Percentiles rank a stretch among this genome's conserved stretches.
These are phyloP conservation scores for Starmerella stellata DNA, from an alignment of 805 yeast species.

Conservation along the genomic window DNA sequence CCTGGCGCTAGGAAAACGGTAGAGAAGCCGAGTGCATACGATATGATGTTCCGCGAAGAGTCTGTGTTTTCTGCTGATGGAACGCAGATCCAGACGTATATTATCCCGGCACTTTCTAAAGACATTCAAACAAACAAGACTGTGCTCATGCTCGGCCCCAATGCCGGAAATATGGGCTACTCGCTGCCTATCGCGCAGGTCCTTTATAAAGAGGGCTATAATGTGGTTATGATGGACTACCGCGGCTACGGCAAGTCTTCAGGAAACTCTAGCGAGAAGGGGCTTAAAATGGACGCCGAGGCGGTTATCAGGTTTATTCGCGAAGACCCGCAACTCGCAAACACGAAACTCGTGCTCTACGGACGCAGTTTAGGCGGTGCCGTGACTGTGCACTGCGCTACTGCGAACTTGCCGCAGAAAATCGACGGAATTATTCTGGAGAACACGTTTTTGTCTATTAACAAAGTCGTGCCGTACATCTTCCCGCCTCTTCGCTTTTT, in stretches of 20 bases:
- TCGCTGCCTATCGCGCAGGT: slow-evolving; percentile 61
- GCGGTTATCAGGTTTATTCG: slow-evolving; percentile 43
- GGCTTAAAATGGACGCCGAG: slow-evolving; percentile 68
- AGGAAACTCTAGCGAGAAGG: slow-evolving; percentile 59
- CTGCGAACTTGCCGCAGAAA: slow-evolving; percentile 28
- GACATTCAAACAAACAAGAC: slow-evolving; percentile 39
- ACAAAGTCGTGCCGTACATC: slow-evolving; percentile 35
- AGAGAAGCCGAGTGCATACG: slow-evolving; percentile 58
- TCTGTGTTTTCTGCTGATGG: slow-evolving; percentile 52
- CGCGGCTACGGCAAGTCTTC: slow-evolving; percentile 77
- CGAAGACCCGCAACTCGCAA: slow-evolving; percentile 34
- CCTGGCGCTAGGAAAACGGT: slow-evolving; percentile 49
- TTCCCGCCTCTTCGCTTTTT: slow-evolving; percentile 22
- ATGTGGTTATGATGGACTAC: slow-evolving; percentile 72
- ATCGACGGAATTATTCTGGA: slow-evolving; percentile 59
- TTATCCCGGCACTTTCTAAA: slow-evolving; percentile 22
- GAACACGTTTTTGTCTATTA: slow-evolving; percentile 65
- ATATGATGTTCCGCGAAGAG: slow-evolving; percentile 45
- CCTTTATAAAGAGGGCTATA: slow-evolving; percentile 48
- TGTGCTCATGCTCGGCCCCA: slow-evolving; percentile 64
- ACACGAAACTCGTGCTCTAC: slow-evolving; percentile 45
- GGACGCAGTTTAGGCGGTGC: slow-evolving; percentile 95
- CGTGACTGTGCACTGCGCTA: slow-evolving; percentile 65
- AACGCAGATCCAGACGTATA: slow-evolving; percentile 45
- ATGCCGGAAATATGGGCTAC: slow-evolving; percentile 93